Conservation (phyloP, 208 protist species). For the Leishmania tarentolae region DNA sequence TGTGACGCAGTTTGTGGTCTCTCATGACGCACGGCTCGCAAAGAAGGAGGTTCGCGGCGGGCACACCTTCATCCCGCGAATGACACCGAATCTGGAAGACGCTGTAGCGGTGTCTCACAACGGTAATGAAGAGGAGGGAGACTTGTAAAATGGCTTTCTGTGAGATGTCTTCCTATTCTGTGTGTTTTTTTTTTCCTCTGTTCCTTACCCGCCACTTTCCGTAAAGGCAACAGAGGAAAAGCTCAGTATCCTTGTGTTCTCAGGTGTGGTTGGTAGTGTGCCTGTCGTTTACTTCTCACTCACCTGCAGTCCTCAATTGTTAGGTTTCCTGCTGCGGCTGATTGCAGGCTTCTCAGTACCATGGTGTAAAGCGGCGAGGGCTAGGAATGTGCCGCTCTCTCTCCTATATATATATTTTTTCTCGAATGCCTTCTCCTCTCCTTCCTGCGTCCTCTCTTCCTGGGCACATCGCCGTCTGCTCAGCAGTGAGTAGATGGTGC, state of each 20-base stretch:
- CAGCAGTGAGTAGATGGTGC: background rate
- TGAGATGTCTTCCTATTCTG: background rate
- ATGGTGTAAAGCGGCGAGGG: background rate
- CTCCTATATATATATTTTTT: too few relatives aligned
- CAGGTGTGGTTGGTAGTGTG: too few relatives aligned
- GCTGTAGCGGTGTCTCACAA: background rate
- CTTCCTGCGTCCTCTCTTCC: background rate
- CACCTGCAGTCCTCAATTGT: background rate
- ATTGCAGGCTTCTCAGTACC: background rate
- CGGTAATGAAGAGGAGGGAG: constrained; percentile 12
- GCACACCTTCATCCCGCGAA: constrained; percentile 26
- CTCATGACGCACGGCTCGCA: constrained; percentile 10
- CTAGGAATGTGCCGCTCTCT: background rate
- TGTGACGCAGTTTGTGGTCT: constrained; percentile 33
- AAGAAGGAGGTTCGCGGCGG: constrained; percentile 16
- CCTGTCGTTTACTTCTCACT: background rate
- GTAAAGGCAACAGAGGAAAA: background rate
- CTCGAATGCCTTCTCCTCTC: background rate
- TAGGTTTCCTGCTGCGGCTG: background rate
- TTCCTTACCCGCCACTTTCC: background rate
- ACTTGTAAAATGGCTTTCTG: constrained; percentile 16
- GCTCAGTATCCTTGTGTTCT: too few relatives aligned
- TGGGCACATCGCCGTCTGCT: background rate
- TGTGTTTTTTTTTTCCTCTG: background rate
- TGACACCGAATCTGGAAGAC: constrained; percentile 29